Conservation (phyloP, 2,329 filamentous ascomycete genomes). For the Sclerotinia subarctica region DNA sequence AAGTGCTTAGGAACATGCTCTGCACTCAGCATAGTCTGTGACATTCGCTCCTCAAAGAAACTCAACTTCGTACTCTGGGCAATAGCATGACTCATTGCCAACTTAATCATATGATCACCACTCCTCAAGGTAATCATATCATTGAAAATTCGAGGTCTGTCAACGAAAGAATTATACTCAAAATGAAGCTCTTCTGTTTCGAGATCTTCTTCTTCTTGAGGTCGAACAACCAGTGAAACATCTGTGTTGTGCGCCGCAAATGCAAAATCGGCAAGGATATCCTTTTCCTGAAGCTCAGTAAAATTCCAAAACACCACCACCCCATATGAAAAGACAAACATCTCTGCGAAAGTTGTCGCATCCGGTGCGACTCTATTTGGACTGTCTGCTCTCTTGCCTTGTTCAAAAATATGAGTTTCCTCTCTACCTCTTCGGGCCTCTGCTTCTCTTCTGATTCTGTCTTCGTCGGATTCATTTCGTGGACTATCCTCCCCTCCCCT, state of each 20-base stretch:
- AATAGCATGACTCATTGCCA: constrained; percentile 96
- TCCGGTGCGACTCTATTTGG: constrained; percentile 63
- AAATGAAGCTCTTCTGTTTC: constrained; percentile 99
- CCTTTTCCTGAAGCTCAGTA: constrained; percentile 91
- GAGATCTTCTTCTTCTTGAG: constrained; percentile 83
- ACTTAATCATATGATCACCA: constrained; percentile 97
- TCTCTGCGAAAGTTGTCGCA: constrained; percentile 80
- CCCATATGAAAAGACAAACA: constrained; percentile 96
- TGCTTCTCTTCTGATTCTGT: constrained; percentile 34
- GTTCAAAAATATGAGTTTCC: constrained; percentile 37
- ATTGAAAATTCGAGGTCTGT: constrained; percentile 90
- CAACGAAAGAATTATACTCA: constrained; percentile 84
- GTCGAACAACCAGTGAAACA: constrained; percentile 69
- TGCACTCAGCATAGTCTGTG: constrained; percentile 86
- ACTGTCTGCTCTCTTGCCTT: constrained; percentile 46
- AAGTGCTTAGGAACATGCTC: constrained; percentile 88
- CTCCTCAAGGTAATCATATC: constrained; percentile 98
- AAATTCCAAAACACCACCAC: constrained; percentile 99
- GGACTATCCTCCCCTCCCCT: constrained; percentile 45
- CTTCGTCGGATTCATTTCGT: constrained; percentile 42
- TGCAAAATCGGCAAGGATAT: constrained; percentile 89
- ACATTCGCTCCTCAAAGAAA: constrained; percentile 96
- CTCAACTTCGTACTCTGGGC: constrained; percentile 95
- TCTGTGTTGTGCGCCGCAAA: constrained; percentile 72
- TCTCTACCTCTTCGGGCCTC: constrained; percentile 39